Evolutionary conservation across 1,284 basidiomycete species (phyloP), one percentile per base, ranked within the genome.

Genomic region (Porodaedalea pini): DNA sequence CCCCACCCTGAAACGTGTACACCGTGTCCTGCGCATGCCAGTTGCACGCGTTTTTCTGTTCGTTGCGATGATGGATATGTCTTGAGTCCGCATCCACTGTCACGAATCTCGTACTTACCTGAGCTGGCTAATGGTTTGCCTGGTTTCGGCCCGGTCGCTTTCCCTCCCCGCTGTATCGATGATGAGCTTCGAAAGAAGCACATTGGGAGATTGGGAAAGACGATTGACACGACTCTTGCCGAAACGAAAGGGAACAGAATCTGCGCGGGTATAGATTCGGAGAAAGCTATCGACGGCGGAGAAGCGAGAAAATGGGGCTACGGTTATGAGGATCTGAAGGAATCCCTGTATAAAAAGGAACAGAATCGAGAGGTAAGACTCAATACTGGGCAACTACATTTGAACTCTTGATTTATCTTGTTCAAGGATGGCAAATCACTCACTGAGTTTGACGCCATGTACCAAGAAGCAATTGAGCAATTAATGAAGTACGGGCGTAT

Each of bases 1-100:
- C 80, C 82, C 31, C 79, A 77, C 56, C 86, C 93, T 0, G 76
- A 82, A 31, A 67, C 77, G n/a, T 98, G 94, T 72, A 86, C 89
- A 2, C 82, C 85, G 13, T 98, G 94, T 69, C 95, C 95, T 10
- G 77, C 81, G 49, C 90, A 94, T 70, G 95, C 86, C 2, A 75
- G 75, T 17, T 98, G 94, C 71, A 75, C 74, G 11, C 84, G 82
- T 31, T 70, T 81, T 61, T 78, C 78, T 50, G 75, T 90, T 48
- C 75, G 75, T 2, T 98, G 94, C 71, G 84, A 86, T 50, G 79
- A 77, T 31, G 90, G 91, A 27, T 93, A 87, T 69, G 73, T 95
- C 62, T 75, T 90, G 39, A 80, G 78, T 53, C 78, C 84, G 15
- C 82, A 87, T 66, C 76, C 82, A 27, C 67, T 91, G 11, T 77